Evolutionary conservation across 2,329 filamentous ascomycete species (phyloP).

Genomic region (Stemphylium lycopersici): DNA sequence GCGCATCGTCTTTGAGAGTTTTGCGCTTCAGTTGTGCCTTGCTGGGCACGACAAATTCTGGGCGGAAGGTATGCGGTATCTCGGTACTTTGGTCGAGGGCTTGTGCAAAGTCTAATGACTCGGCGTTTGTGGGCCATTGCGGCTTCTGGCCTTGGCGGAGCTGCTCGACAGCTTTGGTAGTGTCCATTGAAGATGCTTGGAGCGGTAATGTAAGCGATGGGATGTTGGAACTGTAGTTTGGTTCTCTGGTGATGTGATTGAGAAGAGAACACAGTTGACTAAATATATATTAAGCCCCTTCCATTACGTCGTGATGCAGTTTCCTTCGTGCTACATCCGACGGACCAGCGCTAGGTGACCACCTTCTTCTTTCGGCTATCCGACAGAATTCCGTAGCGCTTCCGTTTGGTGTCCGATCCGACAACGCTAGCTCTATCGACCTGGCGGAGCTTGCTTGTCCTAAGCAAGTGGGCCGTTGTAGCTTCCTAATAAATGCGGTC

Average conservation of each 20-base stretch:
- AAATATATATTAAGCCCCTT: constrained; percentile 10
- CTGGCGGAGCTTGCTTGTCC: background rate
- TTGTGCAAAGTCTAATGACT: constrained; percentile 33
- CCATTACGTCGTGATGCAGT: constrained; percentile 18
- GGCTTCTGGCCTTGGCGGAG: constrained; percentile 40
- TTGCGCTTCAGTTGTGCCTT: constrained; percentile 72
- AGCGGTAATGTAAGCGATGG: background rate
- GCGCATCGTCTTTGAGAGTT: constrained; percentile 49
- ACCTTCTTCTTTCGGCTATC: constrained; percentile 26
- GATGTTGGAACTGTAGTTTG: background rate
- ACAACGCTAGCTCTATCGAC: background rate
- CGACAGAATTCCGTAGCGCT: constrained; percentile 11
- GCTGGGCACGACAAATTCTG: constrained; percentile 78
- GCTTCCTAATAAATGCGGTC: constrained; percentile 25
- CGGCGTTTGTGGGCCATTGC: constrained; percentile 31
- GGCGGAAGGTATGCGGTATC: constrained; percentile 54
- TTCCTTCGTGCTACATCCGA: constrained; percentile 11
- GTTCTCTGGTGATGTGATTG: constrained; percentile 2
- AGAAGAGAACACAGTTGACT: background rate
- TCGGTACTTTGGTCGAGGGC: constrained; percentile 40
- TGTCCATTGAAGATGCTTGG: constrained; percentile 29
- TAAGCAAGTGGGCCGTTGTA: background rate
- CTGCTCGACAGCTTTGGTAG: constrained; percentile 28
- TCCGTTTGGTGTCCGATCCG: constrained; percentile 13
- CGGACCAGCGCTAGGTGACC: constrained; percentile 8